phyloP scores from a whole-genome alignment of 148 eudicot species.

The Polygonum aviculare region DNA sequence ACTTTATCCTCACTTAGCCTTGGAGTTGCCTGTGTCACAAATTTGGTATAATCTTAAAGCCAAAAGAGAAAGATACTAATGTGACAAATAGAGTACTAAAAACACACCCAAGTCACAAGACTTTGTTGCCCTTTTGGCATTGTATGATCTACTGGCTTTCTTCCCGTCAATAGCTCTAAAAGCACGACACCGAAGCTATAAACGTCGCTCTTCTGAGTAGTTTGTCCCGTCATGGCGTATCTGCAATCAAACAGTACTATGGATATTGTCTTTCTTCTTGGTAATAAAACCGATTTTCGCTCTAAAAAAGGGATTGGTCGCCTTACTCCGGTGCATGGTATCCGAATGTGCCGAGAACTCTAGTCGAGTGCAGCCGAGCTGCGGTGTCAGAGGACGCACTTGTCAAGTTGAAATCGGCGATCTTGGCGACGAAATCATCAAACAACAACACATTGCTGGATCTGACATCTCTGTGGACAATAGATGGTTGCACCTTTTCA shows the following conservation, averaged over 20 bases:
- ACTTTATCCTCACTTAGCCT: slow-evolving; percentile 94
- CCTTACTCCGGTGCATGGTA: slow-evolving; percentile 77
- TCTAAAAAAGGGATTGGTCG: not conserved
- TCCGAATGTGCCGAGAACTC: slow-evolving; percentile 73
- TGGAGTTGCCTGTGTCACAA: slow-evolving; percentile 57
- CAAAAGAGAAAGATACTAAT: not conserved
- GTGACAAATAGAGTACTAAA: not conserved
- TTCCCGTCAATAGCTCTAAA: slow-evolving; percentile 85
- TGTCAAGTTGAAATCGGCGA: slow-evolving; percentile 64
- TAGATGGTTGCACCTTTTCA: slow-evolving; percentile 67
- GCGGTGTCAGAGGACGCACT: slow-evolving; percentile 64
- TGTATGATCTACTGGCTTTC: slow-evolving; percentile 95
- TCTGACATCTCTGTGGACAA: slow-evolving; percentile 68
- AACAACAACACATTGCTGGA: slow-evolving; percentile 72
- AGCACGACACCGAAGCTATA: slow-evolving; percentile 98
- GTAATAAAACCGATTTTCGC: not conserved
- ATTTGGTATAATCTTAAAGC: not conserved
- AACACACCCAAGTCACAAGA: slow-evolving; percentile 85
- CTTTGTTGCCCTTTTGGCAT: slow-evolving; percentile 96
- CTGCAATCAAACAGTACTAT: slow-evolving; percentile 20
- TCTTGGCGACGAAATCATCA: slow-evolving; percentile 49
- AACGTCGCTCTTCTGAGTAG: slow-evolving; percentile 91
- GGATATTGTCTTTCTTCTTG: not conserved
- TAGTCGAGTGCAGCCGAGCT: slow-evolving; percentile 72
- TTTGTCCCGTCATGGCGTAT: slow-evolving; percentile 98